These are phyloP conservation scores for Eutypa lata DNA, from an alignment of 2,329 filamentous ascomycete genomes.

Conservation along the genomic window DNA sequence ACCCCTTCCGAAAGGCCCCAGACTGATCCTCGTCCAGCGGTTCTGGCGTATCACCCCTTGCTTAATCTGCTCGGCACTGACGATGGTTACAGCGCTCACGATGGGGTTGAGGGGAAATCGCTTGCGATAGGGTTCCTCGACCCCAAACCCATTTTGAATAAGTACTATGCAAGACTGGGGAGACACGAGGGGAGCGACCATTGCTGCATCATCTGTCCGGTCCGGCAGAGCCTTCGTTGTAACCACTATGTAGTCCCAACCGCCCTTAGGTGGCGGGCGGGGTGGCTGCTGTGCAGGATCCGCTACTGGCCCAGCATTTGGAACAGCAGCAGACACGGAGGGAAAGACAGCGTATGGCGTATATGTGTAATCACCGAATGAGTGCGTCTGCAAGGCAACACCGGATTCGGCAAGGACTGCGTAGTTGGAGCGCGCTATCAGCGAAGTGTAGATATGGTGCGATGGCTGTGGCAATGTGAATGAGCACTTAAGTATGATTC, in stretches of 20 bases:
- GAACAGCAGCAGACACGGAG: slow-evolving; percentile 53
- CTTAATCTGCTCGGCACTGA: slow-evolving; percentile 63
- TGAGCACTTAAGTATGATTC: too few relatives aligned
- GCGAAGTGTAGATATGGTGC: slow-evolving; percentile 58
- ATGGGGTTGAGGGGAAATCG: slow-evolving; percentile 61
- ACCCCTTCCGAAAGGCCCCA: slow-evolving; percentile 61
- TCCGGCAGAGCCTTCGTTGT: slow-evolving; percentile 70
- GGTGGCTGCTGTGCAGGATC: slow-evolving; percentile 7
- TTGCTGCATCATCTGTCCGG: slow-evolving; percentile 55
- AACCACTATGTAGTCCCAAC: slow-evolving; percentile 66
- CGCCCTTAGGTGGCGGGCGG: slow-evolving; percentile 14
- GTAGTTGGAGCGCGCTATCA: slow-evolving; percentile 74
- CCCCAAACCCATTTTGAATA: slow-evolving; percentile 70
- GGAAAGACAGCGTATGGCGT: slow-evolving; percentile 59
- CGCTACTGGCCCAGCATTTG: slow-evolving; percentile 13
- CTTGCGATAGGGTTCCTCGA: slow-evolving; percentile 61
- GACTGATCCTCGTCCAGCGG: slow-evolving; percentile 69
- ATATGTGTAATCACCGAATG: slow-evolving; percentile 67
- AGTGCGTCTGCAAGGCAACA: slow-evolving; percentile 61
- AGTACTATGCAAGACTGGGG: slow-evolving; percentile 57
- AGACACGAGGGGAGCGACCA: slow-evolving; percentile 59
- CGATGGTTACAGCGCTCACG: slow-evolving; percentile 66
- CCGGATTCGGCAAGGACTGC: slow-evolving; percentile 57
- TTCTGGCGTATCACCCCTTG: slow-evolving; percentile 66
- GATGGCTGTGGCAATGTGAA: slow-evolving; percentile 34